Base-by-base conservation (phyloP, 2,329 filamentous ascomycete species). In the Trichoderma harzianum region DNA sequence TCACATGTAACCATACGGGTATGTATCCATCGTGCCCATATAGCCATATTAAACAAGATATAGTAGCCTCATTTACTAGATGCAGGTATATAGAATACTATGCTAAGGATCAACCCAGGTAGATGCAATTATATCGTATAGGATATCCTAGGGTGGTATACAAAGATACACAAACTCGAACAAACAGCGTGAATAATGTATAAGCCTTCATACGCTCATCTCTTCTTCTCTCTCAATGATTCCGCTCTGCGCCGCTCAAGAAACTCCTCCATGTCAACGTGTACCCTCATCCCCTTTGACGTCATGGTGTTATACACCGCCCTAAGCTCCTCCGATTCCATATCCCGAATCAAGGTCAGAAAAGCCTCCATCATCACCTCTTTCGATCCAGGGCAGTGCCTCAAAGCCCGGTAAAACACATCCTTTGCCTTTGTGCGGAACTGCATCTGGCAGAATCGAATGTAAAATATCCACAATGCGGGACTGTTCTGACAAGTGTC, bases 341-440 rank as follows among this genome's bases (percentile, higher is more conserved):
- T 82, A 0, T 82, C 83, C 8, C 79, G 76, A 14, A 79, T 79
- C 34, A 87, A 74, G n/a, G 81, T 83, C 43, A 75, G 75, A 76
- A 89, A 89, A 0, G 83, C 86, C 76, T 87, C 84, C 82, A 89
- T 83, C 72, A 86, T 82, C 39, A 87, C 74, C 34, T 80, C 81
- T 78, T 86, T 88, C 6, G 82, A 83, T 81, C 85, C 85, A 0
- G 86, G 85, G 72, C 86, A 87, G 21, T 84, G 81, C 11, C 79
- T 79, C 34, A 88, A 66, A 0, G 84, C 86, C 11, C 84, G 76
- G 73, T 85, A 87, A 71, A 86, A 86, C 3, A 86, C 80, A 4
- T 85, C 84, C 74, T 84, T 86, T 3, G 83, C 83, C 74, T 81
- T 83, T 2, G 78, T 71, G 28, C 81, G 81, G 18, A 82, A 74